phyloP scores from a whole-genome alignment of 352 stramenopile genomes.

The Achlya hypogyna region DNA sequence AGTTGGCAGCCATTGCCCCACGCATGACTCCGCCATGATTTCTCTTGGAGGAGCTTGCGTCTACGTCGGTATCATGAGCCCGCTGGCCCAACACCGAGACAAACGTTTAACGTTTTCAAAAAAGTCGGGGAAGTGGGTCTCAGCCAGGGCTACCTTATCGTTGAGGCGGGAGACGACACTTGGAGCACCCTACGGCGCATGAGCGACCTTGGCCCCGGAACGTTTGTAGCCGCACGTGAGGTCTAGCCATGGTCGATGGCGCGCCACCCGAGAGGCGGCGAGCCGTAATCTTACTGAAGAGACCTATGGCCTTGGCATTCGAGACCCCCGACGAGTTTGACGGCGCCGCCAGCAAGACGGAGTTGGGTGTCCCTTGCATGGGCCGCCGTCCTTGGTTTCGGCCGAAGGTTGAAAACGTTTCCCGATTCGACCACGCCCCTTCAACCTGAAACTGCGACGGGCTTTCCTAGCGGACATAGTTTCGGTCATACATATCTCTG shows the following conservation, averaged over 20 bases:
- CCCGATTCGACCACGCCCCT: not conserved
- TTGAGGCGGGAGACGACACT: conserved; percentile 7
- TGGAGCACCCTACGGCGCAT: not conserved
- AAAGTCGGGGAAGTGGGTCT: conserved; percentile 21
- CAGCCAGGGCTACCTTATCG: not conserved
- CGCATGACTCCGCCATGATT: not conserved
- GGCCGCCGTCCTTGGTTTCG: not conserved
- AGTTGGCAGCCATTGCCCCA: not conserved
- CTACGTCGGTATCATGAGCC: not conserved
- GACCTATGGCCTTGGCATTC: conserved; percentile 19
- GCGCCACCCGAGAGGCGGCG: not conserved
- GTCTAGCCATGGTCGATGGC: not conserved
- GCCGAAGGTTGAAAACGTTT: not conserved
- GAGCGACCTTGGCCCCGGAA: not conserved
- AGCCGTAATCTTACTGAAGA: conserved; percentile 18
- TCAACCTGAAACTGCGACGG: not conserved
- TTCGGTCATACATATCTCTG: not conserved
- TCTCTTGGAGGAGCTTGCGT: conserved; percentile 2
- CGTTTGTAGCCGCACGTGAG: not conserved
- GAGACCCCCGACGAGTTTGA: not conserved
- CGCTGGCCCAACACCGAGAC: not conserved
- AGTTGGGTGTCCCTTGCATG: not conserved
- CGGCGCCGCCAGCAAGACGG: not conserved
- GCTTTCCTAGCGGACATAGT: not conserved
- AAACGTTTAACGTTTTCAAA: conserved; percentile 14